Percentiles rank a stretch among this genome's conserved stretches.
These are phyloP conservation scores for Candida berthetii DNA, from an alignment of 805 yeast genomes.

Conservation along the genomic window DNA sequence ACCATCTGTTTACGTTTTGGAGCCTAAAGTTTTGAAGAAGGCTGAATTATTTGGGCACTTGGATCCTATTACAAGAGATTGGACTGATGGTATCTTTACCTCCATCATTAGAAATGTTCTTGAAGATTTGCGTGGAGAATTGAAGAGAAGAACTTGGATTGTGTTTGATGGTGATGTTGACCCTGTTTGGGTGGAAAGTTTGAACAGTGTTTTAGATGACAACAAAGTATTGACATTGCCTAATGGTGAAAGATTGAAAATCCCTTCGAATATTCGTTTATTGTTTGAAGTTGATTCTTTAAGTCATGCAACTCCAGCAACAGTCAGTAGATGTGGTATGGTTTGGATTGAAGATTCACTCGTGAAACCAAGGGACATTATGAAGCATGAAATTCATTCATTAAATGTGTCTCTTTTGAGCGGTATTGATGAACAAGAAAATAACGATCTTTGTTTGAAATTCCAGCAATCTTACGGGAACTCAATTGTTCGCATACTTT, in stretches of 20 bases:
- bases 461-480: background rate
- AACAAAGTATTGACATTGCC: conserved; percentile 78
- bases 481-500: background rate
- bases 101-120: conserved; percentile 51
- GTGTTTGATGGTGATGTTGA: conserved; percentile 91
- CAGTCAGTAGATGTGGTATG: conserved; percentile 90
- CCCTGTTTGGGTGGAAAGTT: conserved; percentile 88
- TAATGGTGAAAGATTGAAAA: conserved; percentile 74
- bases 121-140: conserved; percentile 55
- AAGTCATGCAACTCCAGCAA: conserved; percentile 76
- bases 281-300: conserved; percentile 74
- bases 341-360: conserved; percentile 53
- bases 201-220: conserved; percentile 89
- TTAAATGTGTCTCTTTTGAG: background rate
- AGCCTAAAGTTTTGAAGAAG: conserved; percentile 72
- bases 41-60: conserved; percentile 61
- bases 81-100: conserved; percentile 88
- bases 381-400: conserved; percentile 14
- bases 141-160: conserved; percentile 57
- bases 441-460: background rate
- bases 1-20: conserved; percentile 42
- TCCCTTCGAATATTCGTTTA: conserved; percentile 59
- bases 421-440: conserved; percentile 5
- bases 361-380: conserved; percentile 15
- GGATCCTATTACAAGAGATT: conserved; percentile 77